These are phyloP conservation scores for Coffea humblotiana DNA, from an alignment of 305 asterid genomes.

Conservation along the genomic window DNA sequence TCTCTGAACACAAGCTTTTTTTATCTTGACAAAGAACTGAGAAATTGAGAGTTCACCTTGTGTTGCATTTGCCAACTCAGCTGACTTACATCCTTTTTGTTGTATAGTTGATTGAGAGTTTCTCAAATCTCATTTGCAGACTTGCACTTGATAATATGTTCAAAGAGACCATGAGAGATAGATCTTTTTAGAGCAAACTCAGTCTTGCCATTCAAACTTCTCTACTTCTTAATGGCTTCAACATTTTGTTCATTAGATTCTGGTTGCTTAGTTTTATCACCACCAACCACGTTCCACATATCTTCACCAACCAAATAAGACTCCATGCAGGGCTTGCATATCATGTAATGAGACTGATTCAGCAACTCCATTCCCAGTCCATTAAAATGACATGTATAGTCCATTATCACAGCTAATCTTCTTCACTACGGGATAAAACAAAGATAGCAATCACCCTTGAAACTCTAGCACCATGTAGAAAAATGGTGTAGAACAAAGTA, in stretches of 20 bases:
- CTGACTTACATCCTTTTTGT: background rate
- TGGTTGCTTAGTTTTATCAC: background rate
- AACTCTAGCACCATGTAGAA: no score
- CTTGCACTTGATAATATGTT: no score
- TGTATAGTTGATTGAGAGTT: no score
- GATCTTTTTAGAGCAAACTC: no score
- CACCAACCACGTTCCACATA: background rate
- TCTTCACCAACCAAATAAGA: background rate
- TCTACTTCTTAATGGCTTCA: background rate
- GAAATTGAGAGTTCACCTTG: background rate
- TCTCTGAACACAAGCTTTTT: background rate
- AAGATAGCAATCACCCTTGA: no score
- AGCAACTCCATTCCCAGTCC: background rate
- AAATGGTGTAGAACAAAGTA: no score
- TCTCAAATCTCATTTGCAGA: no score
- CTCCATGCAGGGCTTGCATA: background rate
- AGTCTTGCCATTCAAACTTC: background rate
- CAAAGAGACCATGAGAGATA: no score
- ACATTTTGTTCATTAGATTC: background rate
- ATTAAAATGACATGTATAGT: background rate
- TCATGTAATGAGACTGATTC: background rate
- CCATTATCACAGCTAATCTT: background rate
- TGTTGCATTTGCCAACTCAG: background rate
- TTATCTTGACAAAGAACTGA: background rate
- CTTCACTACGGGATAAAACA: background rate